These are phyloP conservation scores for Apiospora sp. DNA, from an alignment of 2,329 filamentous ascomycete genomes.

Conservation along the genomic window DNA sequence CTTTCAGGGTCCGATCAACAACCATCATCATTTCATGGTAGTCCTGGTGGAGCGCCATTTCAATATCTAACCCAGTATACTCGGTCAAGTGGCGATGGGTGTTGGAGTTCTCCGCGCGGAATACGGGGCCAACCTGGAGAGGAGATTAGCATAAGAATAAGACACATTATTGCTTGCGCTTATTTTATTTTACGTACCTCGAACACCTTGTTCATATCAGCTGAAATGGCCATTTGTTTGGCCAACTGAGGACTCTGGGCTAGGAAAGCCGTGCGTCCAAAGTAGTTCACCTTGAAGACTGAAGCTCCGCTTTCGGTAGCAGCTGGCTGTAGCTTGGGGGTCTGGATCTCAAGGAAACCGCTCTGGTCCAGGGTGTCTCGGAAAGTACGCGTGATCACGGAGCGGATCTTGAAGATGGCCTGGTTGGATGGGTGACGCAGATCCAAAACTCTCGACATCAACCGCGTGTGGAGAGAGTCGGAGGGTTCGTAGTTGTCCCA, in stretches of 20 bases:
- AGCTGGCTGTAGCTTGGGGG: slow-evolving; percentile 87
- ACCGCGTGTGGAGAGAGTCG: slow-evolving; percentile 70
- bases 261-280: slow-evolving; percentile 84
- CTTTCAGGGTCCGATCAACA: slow-evolving; percentile 83
- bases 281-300: slow-evolving; percentile 93
- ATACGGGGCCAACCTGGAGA: slow-evolving; percentile 76
- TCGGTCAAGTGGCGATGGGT: slow-evolving; percentile 94
- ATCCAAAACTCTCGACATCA: slow-evolving; percentile 81
- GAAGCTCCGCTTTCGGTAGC: slow-evolving; percentile 92
- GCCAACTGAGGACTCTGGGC: slow-evolving; percentile 91
- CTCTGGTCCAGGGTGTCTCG: slow-evolving; percentile 76
- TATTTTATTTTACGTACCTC: slow-evolving; percentile 56
- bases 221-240: slow-evolving; percentile 91
- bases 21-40: slow-evolving; percentile 87
- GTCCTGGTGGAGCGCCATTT: slow-evolving; percentile 89
- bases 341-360: slow-evolving; percentile 92
- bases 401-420: slow-evolving; percentile 71
- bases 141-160: slow-evolving; percentile 19
- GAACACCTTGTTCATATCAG: slow-evolving; percentile 89
- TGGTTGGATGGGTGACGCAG: slow-evolving; percentile 77
- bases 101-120: slow-evolving; percentile 94
- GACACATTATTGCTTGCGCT: not conserved
- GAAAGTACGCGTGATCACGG: slow-evolving; percentile 56
- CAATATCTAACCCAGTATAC: slow-evolving; percentile 90
- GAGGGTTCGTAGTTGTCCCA: slow-evolving; percentile 68